Evolutionary conservation across 441 rosid species (phyloP), one percentile per base, ranked within the genome.

Genomic region (Brassica balearica): DNA sequence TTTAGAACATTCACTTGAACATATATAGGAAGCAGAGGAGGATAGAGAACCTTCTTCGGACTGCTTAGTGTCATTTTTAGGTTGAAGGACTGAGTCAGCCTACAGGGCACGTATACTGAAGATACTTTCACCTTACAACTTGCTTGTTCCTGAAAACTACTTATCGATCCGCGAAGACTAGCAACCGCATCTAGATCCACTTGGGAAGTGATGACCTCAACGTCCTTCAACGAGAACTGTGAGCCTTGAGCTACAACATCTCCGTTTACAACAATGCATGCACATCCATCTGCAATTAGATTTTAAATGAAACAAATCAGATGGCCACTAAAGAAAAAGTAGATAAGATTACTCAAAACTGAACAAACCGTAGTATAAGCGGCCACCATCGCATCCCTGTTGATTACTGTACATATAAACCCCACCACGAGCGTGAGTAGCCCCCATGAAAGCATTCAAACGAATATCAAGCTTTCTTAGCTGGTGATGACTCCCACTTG

Each of bases 401-500:
- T 88, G 97, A 85, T 96, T 96, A 81, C 99, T 96, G 80, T 94
- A 96, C 91, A 94, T 88, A 84, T 96, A 96, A 71, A 96, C 94
- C 22, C 98, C 97, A 81, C 99, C 99, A 12, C 97, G 93, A 78
- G 85, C 78, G 69, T 91, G 88, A 77, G 99, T 96, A 69, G 99
- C 99, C 27, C 92, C 94, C 65, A 90, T 88, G 78, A 94, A 92
- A 72, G 97, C 89, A 53, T 74, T 90, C 59, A 94, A 77, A 74
- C 98, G 97, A 70, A 94, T 75, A 85, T 96, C 97, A 77, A 94
- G 89, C 88, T 96, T 96, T 78, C 98, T 90, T 72, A 96, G 81
- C 72, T 96, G 98, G 77, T 96, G 99, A 68, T 96, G 99, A 86
- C 99, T 96, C 51, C 99, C 99, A 83, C 98, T 96, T 32, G 98